Conservation (phyloP, 2,329 filamentous ascomycete genomes). For the Penicillium sp. region DNA sequence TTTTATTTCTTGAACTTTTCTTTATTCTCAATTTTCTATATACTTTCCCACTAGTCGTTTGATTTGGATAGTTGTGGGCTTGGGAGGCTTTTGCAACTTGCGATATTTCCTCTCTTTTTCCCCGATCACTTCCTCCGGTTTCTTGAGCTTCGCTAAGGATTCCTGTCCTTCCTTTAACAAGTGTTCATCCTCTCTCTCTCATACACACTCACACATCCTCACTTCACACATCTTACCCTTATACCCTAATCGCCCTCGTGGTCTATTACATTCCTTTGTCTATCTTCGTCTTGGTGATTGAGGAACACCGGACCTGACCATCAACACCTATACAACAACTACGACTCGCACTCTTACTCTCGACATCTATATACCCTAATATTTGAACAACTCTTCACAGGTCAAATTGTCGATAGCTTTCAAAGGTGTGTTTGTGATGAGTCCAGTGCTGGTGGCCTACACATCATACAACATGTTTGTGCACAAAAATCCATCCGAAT, state of each 20-base stretch:
- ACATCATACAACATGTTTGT: not conserved
- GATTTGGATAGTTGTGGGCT: conserved; percentile 37
- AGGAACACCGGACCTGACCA: not conserved
- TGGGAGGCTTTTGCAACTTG: conserved; percentile 27
- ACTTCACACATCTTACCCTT: conserved; percentile 27
- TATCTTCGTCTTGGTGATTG: not conserved
- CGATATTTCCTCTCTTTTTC: conserved; percentile 36
- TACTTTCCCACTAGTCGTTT: conserved; percentile 32
- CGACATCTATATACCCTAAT: conserved; percentile 1
- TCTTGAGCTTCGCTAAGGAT: conserved; percentile 29
- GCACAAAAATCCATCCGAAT: not conserved
- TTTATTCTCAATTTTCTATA: conserved; percentile 29
- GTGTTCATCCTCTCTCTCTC: not conserved
- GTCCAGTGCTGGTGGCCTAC: not conserved
- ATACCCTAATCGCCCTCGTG: conserved; percentile 21
- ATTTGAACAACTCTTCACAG: not conserved
- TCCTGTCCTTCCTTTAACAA: conserved; percentile 43
- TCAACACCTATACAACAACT: not conserved
- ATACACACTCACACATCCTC: conserved; percentile 10
- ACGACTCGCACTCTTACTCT: not conserved
- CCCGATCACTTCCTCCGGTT: conserved; percentile 32
- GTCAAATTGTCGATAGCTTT: conserved; percentile 3
- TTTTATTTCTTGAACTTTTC: conserved; percentile 30
- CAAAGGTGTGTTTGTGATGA: conserved; percentile 13
- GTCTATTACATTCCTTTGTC: conserved; percentile 41